Evolutionary conservation across 2,329 filamentous ascomycete species (phyloP).

Genomic region (Fusarium pseudograminearum): DNA sequence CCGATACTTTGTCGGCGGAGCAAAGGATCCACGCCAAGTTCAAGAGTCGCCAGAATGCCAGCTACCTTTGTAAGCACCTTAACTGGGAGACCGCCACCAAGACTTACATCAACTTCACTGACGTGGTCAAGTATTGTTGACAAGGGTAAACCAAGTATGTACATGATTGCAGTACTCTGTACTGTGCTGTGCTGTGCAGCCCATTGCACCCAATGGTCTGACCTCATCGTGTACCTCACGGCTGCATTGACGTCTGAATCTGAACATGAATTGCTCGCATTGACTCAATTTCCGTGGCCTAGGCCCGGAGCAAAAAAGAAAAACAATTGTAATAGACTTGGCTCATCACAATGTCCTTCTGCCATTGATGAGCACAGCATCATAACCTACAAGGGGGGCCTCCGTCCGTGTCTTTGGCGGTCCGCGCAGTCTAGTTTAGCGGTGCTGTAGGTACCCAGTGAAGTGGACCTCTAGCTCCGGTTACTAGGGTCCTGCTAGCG

Average conservation of each 20-base stretch:
- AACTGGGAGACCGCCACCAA: slow-evolving; percentile 11
- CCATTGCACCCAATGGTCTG: slow-evolving; percentile 29
- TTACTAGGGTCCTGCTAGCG: slow-evolving; percentile 32
- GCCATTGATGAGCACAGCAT: slow-evolving; percentile 30
- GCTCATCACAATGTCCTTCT: slow-evolving; percentile 27
- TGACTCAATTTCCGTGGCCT: slow-evolving; percentile 5
- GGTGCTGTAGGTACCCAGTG: slow-evolving; percentile 5
- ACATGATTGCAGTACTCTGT: neutral
- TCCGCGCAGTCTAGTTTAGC: slow-evolving; percentile 10
- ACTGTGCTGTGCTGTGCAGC: neutral
- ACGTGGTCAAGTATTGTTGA: slow-evolving; percentile 26
- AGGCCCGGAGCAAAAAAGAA: slow-evolving; percentile 2
- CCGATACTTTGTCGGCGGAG: neutral
- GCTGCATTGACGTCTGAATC: slow-evolving; percentile 19
- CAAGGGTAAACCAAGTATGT: slow-evolving; percentile 25
- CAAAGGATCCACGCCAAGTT: neutral
- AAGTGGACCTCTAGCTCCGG: slow-evolving; percentile 31
- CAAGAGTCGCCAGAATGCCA: neutral
- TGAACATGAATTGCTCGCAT: slow-evolving; percentile 17
- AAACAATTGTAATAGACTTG: slow-evolving; percentile 20
- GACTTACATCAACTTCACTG: slow-evolving; percentile 33
- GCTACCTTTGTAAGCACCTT: slow-evolving; percentile 16
- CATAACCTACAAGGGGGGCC: slow-evolving; percentile 28
- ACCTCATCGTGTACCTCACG: slow-evolving; percentile 37
- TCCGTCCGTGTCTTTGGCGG: slow-evolving; percentile 23